These are phyloP conservation scores for Fragilariopsis cylindrus DNA, from an alignment of 108 stramenopile genomes.

Conservation along the genomic window DNA sequence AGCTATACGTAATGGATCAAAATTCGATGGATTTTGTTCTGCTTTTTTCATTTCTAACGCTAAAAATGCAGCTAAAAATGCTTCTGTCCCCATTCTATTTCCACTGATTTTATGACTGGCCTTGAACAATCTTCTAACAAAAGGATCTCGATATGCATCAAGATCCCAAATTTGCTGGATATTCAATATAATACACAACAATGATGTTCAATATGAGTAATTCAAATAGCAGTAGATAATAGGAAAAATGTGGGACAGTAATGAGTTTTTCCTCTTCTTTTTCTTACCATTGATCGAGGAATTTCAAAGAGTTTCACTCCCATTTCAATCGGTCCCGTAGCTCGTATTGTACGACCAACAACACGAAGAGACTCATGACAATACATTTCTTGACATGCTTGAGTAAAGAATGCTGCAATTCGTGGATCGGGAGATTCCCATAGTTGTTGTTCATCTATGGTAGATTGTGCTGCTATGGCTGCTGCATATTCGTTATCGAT, in stretches of 20 bases:
- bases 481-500: background rate
- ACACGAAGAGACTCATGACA: slow-evolving; percentile 25
- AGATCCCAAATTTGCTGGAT: slow-evolving; percentile 72
- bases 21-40: slow-evolving; percentile 12
- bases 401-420: slow-evolving; percentile 19
- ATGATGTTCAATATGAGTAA: too few species aligned
- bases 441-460: background rate
- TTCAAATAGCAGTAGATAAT: too few species aligned
- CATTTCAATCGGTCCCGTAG: slow-evolving; percentile 33
- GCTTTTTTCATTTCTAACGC: slow-evolving; percentile 24
- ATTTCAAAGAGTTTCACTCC: slow-evolving; percentile 59
- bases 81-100: slow-evolving; percentile 64
- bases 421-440: slow-evolving; percentile 21
- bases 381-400: slow-evolving; percentile 17
- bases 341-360: slow-evolving; percentile 18
- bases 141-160: slow-evolving; percentile 75
- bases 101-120: slow-evolving; percentile 53
- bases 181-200: too few species aligned
- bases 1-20: slow-evolving; percentile 20
- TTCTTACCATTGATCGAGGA: slow-evolving; percentile 49
- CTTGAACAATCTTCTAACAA: slow-evolving; percentile 53
- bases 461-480: background rate
- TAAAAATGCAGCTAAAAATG: slow-evolving; percentile 71
- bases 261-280: too few species aligned
- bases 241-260: too few species aligned